Evolutionary conservation across 306 rosid genomes (phyloP), one percentile per base, ranked within the genome.

Genomic region (Trifolium fragiferum): DNA sequence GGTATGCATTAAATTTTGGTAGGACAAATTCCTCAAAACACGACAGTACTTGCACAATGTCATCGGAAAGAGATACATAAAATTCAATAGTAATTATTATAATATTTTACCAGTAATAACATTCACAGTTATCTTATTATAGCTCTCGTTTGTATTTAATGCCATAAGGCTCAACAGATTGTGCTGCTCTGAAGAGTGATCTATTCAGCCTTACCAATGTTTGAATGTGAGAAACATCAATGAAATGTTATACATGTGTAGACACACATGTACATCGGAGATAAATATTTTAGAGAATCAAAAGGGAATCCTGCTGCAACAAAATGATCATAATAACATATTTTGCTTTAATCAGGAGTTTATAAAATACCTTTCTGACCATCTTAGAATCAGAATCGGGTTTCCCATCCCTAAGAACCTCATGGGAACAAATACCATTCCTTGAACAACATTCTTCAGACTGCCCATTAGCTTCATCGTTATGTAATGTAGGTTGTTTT

Each of bases 401-500:
- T 64, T 68, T 84, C 70, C 96, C 88, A 75, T 94, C 86, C 74
- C 71, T 90, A 51, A 94, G 97, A 81, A 92, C 90, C 76, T 92
- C 97, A 77, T 94, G 92, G 70, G 98, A 91, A 82, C 88, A 91
- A 81, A 93, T 91, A 68, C 98, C 97, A 76, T 90, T 86, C 57
- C 71, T 83, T 59, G 89, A 91, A 83, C 95, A 88, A 82, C 89
- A 90, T 44, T 47, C 70, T 76, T 83, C 88, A 73, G 80, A 60
- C 57, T 50, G 44, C 33, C 78, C 84, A 27, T 79, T 80, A 71
- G 89, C 73, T 66, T 27, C 63, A 67, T 64, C 61, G 7, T 23
- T 57, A 57, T 41, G n/a, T 10, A 53, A 41, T 33, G 75, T 59
- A 46, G 80, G 75, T 75, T 72, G 88, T 60, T 70, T 69, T 83